Base-by-base conservation (phyloP, 495 filamentous ascomycete genomes). In the Podospora conica region DNA sequence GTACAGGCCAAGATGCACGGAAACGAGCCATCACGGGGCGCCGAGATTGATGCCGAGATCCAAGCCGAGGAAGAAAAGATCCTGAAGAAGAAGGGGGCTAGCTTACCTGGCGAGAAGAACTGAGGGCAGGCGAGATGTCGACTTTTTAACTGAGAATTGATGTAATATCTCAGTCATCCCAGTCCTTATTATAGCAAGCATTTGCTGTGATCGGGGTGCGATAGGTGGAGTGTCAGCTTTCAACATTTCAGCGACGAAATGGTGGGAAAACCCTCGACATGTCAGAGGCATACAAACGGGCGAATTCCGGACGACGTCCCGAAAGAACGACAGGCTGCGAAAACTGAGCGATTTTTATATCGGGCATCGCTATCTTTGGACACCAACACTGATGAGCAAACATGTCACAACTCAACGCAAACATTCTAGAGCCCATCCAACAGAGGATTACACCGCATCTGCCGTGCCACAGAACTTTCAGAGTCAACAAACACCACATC, bases 11-110 rank as follows among this genome's bases (percentile, higher is more conserved):
- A 79, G 27, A 72, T 83, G 66, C 88, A 92, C 67, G 89, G 90
- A 9, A 88, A 91, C 67, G 74, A 87, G 71, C 90, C 90, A 9
- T 90, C 86, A 9, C 84, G 80, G 68, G 90, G 90, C 2, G 90
- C 90, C 9, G 78, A 88, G 77, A 85, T 90, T 58, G 90, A 93
- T 73, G 85, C 84, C 9, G 81, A 90, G 73, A 72, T 93, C 20
- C 78, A 90, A 74, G 80, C 79, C 4, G 89, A 92, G 54, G 90
- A 93, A 60, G 55, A 33, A n/a, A 22, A 7, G 58, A 23, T 28
- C 29, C 53, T 60, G 8, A 56, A 25, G 27, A 53, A 20, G 27
- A 22, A 72, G 53, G 71, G 29, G 15, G 40, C 40, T 11, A 48
- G 40, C 40, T 8, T 48, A n/a, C 40, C 40, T 8, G 40, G 6